Base-by-base conservation (phyloP, 2,329 filamentous ascomycete genomes). In the Paraconiothyrium sp. region DNA sequence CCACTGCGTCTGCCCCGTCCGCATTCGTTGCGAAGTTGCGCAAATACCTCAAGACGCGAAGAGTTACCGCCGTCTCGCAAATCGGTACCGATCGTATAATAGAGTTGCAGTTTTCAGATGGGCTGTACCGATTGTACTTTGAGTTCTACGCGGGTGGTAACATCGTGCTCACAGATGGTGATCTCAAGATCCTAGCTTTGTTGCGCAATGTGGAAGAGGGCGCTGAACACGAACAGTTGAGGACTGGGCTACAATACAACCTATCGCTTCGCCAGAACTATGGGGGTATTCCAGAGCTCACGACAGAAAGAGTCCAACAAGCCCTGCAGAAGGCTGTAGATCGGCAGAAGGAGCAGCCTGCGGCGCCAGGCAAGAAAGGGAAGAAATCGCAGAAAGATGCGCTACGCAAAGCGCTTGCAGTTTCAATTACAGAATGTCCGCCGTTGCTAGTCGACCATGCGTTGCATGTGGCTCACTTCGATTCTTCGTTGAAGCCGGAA, bases 141-240 rank as follows among this genome's bases (percentile, higher is more conserved):
- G 95, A 99, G 80, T 99, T 99, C 81, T 99, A 97, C 76, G 94
- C 95, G 1, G 92, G 92, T 56, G 95, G 95, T 49, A 99, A 99
- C 76, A 90, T 99, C 63, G 92, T 99, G 63, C 84, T 99, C 57
- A 97, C 95, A 2, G 93, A 98, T 75, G 86, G 85, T 54, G 90
- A 96, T 27, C 83, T 94, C 56, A 95, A 90, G 65, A 94, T 98
- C 58, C 78, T 98, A 39, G 89, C 91, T 0, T 81, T 99, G 22
- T 83, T 95, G 68, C 88, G 95, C 58, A 90, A 91, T 65, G 94
- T 98, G 1, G 83, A 88, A 4, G 92, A 93, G 70, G 91, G 90
- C 2, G 90, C 91, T 55, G 91, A 91, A n/a, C 90, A 97, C 72
- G 94, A 97, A 72, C 89, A 92, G 46, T 88, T 96, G 57, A 85